These are phyloP conservation scores for Ampelocalamus luodianensis DNA, from an alignment of 176 grass and related monocot genomes.

Conservation along the genomic window DNA sequence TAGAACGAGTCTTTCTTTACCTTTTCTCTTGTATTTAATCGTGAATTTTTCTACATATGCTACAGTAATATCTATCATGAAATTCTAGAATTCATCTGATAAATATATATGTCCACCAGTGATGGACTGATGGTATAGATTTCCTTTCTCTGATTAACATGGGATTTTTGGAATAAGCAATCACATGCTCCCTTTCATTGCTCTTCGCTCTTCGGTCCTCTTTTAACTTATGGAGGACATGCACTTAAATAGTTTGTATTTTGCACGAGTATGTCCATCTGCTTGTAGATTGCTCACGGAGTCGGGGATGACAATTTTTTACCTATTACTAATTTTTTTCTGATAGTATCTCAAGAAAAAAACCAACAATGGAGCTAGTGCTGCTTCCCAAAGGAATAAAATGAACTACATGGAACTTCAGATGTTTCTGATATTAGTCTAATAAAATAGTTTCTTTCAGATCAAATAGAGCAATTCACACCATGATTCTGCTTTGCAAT, in stretches of 20 bases:
- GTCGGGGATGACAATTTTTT: conserved; percentile 30
- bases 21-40: not conserved
- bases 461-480: conserved; percentile 73
- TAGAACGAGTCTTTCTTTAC: not conserved
- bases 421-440: conserved; percentile 35
- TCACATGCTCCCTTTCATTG: conserved; percentile 2
- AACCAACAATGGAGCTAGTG: conserved; percentile 35
- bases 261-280: not conserved
- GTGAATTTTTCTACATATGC: conserved; percentile 12
- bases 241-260: conserved; percentile 30
- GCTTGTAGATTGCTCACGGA: not conserved
- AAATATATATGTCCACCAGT: conserved; percentile 20
- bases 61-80: conserved; percentile 10
- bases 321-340: conserved; percentile 35
- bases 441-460: conserved; percentile 39
- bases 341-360: not conserved
- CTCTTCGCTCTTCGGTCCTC: not conserved
- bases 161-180: not conserved
- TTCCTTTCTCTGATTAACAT: conserved; percentile 28
- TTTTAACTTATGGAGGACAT: conserved; percentile 17
- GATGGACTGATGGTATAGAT: not conserved
- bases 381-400: conserved; percentile 39
- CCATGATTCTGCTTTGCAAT: conserved; percentile 67
- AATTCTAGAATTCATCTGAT: not conserved
- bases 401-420: conserved; percentile 39